Base-by-base conservation (phyloP, 2,329 filamentous ascomycete genomes). In the Microsporum audouinii region DNA sequence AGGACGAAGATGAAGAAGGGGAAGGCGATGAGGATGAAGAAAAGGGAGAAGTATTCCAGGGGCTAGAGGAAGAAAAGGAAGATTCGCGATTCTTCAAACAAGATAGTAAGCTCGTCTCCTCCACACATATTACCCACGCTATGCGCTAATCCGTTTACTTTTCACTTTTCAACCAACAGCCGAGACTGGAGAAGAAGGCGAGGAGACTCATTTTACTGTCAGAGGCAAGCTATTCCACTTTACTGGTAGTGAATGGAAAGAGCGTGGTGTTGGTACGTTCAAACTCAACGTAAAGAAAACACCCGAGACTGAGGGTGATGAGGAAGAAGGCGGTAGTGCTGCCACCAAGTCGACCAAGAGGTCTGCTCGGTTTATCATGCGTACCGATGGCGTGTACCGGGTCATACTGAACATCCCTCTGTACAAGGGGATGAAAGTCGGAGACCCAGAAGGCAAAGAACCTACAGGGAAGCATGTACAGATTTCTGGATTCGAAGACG, bases 201-300 rank as follows among this genome's bases (percentile, higher is more conserved):
- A 97, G 72, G 80, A 80, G 23, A 92, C 88, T 1, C 76, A 89
- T 57, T 83, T 92, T 70, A 82, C 84, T 51, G 84, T 88, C 62
- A 86, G 91, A 65, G 88, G 89, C 23, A 95, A 95, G 73, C 83
- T 97, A 62, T 97, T 89, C 76, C 82, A 87, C 62, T 88, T 94
- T 68, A 84, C 88, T 39, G 81, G 80, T 53, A 82, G 82, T 60
- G 85, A 85, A 55, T 97, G 92, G 92, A 92, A 92, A 73, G 92
- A 97, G 75, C 85, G 91, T 59, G 91, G 91, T 10, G 82, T 86
- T 2, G 91, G 91, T 51, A 87, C 87, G 67, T 79, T 96, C 66
- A 94, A 94, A 75, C 81, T 96, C 71, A 96, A 96, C 68, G 85
- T 87, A 12, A 83, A 83, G 2, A 79, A 82, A 65, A 73, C 76